phyloP scores from a whole-genome alignment of 2,329 filamentous ascomycete genomes.

The Fusarium pilosicola region DNA sequence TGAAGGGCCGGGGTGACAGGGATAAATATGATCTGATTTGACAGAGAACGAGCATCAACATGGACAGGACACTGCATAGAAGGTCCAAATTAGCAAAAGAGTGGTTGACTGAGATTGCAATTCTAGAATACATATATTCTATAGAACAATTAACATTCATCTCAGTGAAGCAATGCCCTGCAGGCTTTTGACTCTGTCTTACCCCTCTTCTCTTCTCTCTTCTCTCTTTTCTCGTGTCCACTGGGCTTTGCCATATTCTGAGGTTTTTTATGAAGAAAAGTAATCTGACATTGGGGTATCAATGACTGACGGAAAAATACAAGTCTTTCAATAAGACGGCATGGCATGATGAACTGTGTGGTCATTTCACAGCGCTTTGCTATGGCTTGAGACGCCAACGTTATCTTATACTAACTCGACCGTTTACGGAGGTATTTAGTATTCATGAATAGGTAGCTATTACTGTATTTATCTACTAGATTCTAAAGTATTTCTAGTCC shows the following conservation, averaged over 20 bases:
- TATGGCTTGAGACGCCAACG: fast-evolving
- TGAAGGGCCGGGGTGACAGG: not conserved
- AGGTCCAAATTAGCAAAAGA: not conserved
- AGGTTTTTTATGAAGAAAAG: no score
- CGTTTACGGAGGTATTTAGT: no score
- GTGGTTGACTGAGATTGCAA: fast-evolving
- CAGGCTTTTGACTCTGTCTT: fast-evolving
- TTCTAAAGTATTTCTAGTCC: no score
- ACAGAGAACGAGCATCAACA: no score
- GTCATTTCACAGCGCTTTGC: no score
- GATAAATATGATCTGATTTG: not conserved
- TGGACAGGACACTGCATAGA: fast-evolving
- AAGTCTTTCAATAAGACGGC: no score
- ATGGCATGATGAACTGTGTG: no score
- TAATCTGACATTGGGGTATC: no score
- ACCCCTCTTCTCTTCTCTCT: not conserved
- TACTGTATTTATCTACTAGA: fast-evolving
- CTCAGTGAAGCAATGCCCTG: fast-evolving
- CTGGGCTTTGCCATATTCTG: not conserved
- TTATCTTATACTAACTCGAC: fast-evolving
- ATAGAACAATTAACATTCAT: not conserved
- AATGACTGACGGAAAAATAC: fast-evolving
- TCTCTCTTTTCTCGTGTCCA: not conserved
- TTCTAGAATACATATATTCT: not conserved
- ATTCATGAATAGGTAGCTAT: fast-evolving